These are phyloP conservation scores for Cutaneotrichosporon sp. DNA, from an alignment of 1,284 basidiomycete species.

Conservation along the genomic window DNA sequence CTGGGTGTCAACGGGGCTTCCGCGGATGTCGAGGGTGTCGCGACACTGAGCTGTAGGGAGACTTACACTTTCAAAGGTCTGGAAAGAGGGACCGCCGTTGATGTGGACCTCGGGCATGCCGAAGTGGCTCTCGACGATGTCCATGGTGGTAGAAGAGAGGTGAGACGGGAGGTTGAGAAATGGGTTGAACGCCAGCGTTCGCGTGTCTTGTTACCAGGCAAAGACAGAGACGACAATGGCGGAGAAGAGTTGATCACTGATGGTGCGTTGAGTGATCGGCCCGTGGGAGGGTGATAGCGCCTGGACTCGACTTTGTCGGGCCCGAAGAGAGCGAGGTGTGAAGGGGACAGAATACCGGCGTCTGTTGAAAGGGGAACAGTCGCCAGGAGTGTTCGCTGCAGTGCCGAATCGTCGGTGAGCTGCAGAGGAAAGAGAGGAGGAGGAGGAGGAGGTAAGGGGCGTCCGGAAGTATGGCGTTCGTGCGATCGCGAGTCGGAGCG, in stretches of 20 bases:
- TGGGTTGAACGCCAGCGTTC: not conserved
- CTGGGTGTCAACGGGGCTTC: not conserved
- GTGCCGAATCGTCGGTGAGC: no score
- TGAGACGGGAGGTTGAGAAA: not conserved
- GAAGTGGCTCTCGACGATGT: conserved; percentile 3
- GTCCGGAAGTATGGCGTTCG: no score
- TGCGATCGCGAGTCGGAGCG: no score
- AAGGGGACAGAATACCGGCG: no score
- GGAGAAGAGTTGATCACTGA: not conserved
- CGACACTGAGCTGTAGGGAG: not conserved
- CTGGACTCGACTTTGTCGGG: no score
- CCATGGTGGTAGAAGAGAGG: not conserved
- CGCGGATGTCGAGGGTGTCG: not conserved
- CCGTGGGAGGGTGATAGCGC: no score
- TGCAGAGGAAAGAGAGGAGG: no score
- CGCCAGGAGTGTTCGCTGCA: no score
- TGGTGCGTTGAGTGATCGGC: not conserved
- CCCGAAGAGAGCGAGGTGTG: no score
- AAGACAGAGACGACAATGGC: not conserved
- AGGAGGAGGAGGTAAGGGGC: no score
- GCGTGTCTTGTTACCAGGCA: not conserved
- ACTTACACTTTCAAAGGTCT: conserved; percentile 10
- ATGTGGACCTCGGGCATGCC: conserved; percentile 5
- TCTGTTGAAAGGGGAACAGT: no score
- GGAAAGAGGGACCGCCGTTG: conserved; percentile 1